Conservation (phyloP, 176 grass and related monocot genomes). For the Areca catechu region DNA sequence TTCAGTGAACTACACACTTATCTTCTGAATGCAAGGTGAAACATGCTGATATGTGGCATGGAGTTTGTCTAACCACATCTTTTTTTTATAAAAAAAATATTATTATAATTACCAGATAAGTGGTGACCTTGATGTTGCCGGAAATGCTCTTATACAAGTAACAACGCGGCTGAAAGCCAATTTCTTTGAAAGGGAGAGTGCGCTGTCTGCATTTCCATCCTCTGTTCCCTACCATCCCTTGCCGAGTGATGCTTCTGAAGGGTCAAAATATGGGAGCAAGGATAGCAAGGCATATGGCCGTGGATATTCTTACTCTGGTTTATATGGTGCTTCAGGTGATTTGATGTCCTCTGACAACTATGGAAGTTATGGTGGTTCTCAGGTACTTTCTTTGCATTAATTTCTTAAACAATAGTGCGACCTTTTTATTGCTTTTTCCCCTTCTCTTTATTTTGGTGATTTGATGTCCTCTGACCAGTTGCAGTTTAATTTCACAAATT, state of each 20-base stretch:
- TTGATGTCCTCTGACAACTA: conserved; percentile 47
- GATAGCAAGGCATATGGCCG: conserved; percentile 46
- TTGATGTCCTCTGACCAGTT: too few species aligned
- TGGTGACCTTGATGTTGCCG: conserved; percentile 73
- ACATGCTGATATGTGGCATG: too few species aligned
- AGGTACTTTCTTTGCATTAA: conserved; percentile 29
- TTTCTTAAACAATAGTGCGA: too few species aligned
- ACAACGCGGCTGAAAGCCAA: conserved; percentile 92
- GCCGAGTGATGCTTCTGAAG: conserved; percentile 49
- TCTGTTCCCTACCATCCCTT: conserved; percentile 54
- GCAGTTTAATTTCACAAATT: conserved; percentile 16
- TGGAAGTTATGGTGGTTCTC: conserved; percentile 61
- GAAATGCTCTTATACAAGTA: conserved; percentile 79
- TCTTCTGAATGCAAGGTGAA: too few species aligned
- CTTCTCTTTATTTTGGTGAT: too few species aligned
- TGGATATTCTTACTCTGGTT: conserved; percentile 57
- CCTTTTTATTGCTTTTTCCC: too few species aligned
- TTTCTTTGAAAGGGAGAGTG: conserved; percentile 88
- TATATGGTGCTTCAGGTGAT: conserved; percentile 55
- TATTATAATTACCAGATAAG: conserved; percentile 44
- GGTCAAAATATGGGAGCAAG: conserved; percentile 58
- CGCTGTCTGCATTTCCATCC: conserved; percentile 54
- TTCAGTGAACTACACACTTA: too few species aligned
- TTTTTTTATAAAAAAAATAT: too few species aligned
- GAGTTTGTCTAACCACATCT: too few species aligned